A percentile compares a stretch with the other conserved stretches of the same genome.
phyloP scores from a whole-genome alignment of 1,139 yeast genomes.

The Yarrowia galli region DNA sequence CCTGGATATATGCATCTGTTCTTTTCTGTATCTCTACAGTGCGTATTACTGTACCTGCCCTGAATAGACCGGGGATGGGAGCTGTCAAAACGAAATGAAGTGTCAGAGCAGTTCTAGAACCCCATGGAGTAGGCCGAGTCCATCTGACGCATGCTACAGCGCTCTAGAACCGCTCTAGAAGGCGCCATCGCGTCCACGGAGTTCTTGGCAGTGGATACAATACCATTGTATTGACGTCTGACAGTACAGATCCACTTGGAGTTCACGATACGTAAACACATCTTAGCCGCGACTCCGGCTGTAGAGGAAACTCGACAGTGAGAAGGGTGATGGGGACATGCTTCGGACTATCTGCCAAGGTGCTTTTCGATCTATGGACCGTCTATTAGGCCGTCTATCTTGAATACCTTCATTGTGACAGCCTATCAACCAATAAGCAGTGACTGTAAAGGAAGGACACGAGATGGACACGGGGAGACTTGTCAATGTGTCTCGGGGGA shows the following conservation, averaged over 20 bases:
- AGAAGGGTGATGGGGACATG: too few relatives aligned
- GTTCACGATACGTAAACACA: neutral
- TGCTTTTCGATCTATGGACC: too few relatives aligned
- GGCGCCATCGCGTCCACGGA: neutral
- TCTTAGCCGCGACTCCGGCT: neutral
- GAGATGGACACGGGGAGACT: too few relatives aligned
- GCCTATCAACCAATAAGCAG: neutral
- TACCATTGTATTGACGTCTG: too few relatives aligned
- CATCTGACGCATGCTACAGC: neutral
- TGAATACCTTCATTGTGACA: neutral
- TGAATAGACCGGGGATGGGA: neutral
- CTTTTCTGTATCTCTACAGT: neutral
- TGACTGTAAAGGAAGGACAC: neutral
- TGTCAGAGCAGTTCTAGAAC: neutral
- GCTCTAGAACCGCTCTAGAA: neutral
- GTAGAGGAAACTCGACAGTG: neutral
- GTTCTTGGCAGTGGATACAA: neutral
- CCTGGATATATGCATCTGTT: too few relatives aligned
- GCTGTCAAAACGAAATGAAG: neutral
- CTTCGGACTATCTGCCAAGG: too few relatives aligned
- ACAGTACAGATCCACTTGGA: too few relatives aligned
- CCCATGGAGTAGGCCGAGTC: neutral
- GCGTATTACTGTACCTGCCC: neutral
- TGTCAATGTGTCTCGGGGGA: too few relatives aligned
- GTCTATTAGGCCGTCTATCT: too few relatives aligned